A percentile compares a stretch with the other conserved stretches of the same genome.
phyloP scores from a whole-genome alignment of 2,329 filamentous ascomycete species.

The Fusarium agapanthi region DNA sequence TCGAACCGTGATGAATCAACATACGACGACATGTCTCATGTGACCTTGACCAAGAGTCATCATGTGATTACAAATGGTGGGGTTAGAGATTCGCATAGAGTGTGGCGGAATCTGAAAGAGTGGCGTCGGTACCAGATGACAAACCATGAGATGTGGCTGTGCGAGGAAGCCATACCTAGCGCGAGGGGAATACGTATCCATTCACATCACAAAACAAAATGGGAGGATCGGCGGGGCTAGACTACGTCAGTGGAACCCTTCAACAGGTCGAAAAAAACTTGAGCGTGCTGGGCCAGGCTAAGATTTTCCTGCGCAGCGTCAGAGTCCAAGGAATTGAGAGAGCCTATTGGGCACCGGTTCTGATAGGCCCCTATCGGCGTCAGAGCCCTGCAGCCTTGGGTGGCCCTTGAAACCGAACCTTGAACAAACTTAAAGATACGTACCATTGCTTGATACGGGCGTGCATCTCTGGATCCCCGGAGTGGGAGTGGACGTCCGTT shows the following conservation, averaged over 20 bases:
- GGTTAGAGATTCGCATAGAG: constrained; percentile 13
- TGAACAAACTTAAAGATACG: constrained; percentile 15
- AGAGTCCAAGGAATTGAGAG: constrained; percentile 30
- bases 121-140: constrained; percentile 27
- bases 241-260: constrained; percentile 39
- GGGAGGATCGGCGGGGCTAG: constrained; percentile 34
- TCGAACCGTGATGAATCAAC: constrained; percentile 15
- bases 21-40: constrained; percentile 31
- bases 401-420: constrained; percentile 10
- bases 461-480: constrained; percentile 9
- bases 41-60: constrained; percentile 25
- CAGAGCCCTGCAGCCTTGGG: constrained; percentile 24
- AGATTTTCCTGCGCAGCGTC: constrained; percentile 30
- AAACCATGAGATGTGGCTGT: constrained; percentile 39
- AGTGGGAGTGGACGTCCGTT: constrained; percentile 21
- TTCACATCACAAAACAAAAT: not conserved
- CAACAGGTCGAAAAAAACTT: constrained; percentile 28
- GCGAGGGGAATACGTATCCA: not conserved
- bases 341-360: constrained; percentile 24
- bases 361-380: constrained; percentile 25
- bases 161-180: constrained; percentile 6
- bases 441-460: constrained; percentile 3
- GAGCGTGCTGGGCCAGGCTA: constrained; percentile 27
- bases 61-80: constrained; percentile 38
- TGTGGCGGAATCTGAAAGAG: constrained; percentile 39